Conservation (phyloP, 2,329 filamentous ascomycete genomes). For the Xenoacremonium recifei region DNA sequence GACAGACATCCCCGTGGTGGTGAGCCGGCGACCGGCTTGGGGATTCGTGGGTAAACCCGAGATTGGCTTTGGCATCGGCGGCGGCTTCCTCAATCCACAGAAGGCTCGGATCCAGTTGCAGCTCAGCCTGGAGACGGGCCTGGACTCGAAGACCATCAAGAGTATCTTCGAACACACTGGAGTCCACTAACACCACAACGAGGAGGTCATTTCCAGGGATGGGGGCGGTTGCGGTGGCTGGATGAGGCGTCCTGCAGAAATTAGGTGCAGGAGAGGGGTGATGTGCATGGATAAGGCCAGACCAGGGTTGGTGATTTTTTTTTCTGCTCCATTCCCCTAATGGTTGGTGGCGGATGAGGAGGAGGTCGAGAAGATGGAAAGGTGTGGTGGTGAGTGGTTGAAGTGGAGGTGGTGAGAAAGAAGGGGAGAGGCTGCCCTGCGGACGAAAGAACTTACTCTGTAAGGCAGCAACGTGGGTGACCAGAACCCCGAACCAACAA, state of each 20-base stretch:
- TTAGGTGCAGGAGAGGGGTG: neutral
- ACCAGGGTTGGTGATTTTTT: no score
- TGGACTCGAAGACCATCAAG: constrained; percentile 26
- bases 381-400: no score
- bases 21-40: constrained; percentile 49
- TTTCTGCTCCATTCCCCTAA: no score
- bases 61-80: constrained; percentile 36
- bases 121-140: constrained; percentile 33
- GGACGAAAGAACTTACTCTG: no score
- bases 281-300: neutral
- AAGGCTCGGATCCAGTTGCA: constrained; percentile 54
- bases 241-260: neutral
- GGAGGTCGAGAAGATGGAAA: no score
- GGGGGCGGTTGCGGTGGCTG: neutral
- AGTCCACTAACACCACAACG: constrained; percentile 24
- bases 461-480: no score
- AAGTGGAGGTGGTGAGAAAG: no score
- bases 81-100: constrained; percentile 54
- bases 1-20: constrained; percentile 47
- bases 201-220: neutral
- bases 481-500: no score
- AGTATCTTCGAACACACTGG: constrained; percentile 28
- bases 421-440: no score
- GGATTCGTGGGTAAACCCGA: constrained; percentile 47
- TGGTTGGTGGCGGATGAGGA: no score